Evolutionary conservation across 257 asterid genomes (phyloP).

Genomic region (Scutellaria baicalensis): DNA sequence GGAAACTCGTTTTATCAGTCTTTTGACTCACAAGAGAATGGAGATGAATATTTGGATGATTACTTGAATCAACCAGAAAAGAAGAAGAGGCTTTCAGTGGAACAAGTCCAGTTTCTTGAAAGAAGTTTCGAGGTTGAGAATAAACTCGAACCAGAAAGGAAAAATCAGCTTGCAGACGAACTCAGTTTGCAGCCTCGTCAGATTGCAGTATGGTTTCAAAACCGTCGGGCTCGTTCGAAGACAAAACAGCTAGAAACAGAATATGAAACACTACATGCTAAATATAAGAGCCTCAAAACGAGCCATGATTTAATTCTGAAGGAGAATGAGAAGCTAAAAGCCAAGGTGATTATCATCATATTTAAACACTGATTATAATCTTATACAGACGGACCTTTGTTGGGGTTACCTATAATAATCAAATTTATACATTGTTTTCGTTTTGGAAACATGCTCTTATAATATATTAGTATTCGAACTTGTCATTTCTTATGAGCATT

Average conservation of each 20-base stretch:
- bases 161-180: slow-evolving; percentile 67
- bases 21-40: slow-evolving; percentile 40
- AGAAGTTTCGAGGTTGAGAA: slow-evolving; percentile 60
- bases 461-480: too few relatives aligned
- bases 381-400: too few relatives aligned
- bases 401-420: too few relatives aligned
- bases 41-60: slow-evolving; percentile 57
- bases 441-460: too few relatives aligned
- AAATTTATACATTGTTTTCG: too few relatives aligned
- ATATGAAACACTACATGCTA: slow-evolving; percentile 44
- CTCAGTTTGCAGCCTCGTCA: slow-evolving; percentile 72
- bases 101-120: slow-evolving; percentile 74
- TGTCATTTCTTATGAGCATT: too few relatives aligned
- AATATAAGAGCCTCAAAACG: slow-evolving; percentile 41
- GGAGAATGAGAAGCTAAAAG: slow-evolving; percentile 60
- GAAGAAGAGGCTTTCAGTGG: slow-evolving; percentile 64
- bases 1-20: slow-evolving; percentile 30
- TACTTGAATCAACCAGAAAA: slow-evolving; percentile 57
- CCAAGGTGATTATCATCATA: slow-evolving; percentile 34
- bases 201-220: slow-evolving; percentile 82
- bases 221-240: slow-evolving; percentile 80
- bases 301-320: slow-evolving; percentile 49
- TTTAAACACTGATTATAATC: too few relatives aligned
- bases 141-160: slow-evolving; percentile 79
- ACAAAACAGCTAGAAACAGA: slow-evolving; percentile 66